These are phyloP conservation scores for Pleurozium schreberi DNA, from an alignment of 225 moss, liverwort and hornwort species.

Conservation along the genomic window DNA sequence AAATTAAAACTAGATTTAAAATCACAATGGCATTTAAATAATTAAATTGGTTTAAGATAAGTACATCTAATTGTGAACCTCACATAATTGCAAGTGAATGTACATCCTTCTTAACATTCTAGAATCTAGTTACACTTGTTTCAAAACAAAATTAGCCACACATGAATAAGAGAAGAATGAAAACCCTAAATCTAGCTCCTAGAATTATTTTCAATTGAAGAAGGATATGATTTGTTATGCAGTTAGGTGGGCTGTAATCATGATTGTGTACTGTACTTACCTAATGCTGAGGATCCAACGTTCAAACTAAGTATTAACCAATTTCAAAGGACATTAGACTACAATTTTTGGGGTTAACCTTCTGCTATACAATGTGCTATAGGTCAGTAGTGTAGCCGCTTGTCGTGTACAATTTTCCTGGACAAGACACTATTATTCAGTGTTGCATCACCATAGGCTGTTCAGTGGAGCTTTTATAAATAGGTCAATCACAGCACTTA, in stretches of 20 bases:
- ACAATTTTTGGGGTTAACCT: background rate
- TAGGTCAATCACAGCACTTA: background rate
- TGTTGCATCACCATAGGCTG: background rate
- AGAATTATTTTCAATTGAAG: background rate
- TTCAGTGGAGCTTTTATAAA: background rate
- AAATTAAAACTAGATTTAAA: background rate
- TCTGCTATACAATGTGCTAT: background rate
- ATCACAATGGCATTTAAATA: background rate
- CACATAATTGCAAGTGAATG: background rate
- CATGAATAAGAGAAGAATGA: background rate
- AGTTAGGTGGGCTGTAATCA: background rate
- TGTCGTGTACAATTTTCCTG: background rate
- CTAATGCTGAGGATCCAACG: background rate
- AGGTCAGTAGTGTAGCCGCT: background rate
- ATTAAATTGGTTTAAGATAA: background rate
- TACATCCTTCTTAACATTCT: too few species aligned
- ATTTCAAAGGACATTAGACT: background rate
- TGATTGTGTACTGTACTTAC: too few species aligned
- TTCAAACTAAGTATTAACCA: background rate
- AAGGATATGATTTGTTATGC: background rate
- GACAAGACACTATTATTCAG: background rate
- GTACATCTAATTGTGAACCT: background rate
- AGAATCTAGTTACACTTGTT: background rate
- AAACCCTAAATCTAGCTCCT: background rate
- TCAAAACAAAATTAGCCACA: background rate